These are phyloP conservation scores for Piedraia hortae DNA, from an alignment of 2,329 filamentous ascomycete species.

Conservation along the genomic window DNA sequence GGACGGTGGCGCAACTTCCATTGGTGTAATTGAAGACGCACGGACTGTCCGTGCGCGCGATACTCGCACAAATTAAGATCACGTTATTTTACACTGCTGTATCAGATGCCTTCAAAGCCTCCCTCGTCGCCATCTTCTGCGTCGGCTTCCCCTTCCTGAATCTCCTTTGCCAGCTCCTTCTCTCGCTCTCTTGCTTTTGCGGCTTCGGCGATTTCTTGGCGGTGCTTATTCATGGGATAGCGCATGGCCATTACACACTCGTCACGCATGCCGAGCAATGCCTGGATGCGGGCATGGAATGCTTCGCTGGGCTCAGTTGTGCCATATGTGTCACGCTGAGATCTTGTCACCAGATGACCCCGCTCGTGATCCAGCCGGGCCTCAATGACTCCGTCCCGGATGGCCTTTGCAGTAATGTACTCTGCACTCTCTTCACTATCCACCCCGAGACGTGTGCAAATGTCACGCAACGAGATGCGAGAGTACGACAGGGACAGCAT, in stretches of 20 bases:
- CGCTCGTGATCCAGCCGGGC: constrained; percentile 66
- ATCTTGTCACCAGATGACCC: constrained; percentile 97
- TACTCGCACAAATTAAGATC: too few relatives aligned
- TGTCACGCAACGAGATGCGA: constrained; percentile 84
- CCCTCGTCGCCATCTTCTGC: constrained; percentile 74
- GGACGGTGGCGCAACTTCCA: too few relatives aligned
- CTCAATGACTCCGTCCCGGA: constrained; percentile 90
- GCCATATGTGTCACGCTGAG: constrained; percentile 82
- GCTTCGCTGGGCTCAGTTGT: constrained; percentile 88
- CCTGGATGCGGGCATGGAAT: constrained; percentile 87
- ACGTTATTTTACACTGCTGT: too few relatives aligned
- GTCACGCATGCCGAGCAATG: constrained; percentile 75
- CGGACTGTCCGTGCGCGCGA: too few relatives aligned
- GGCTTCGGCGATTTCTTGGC: constrained; percentile 87
- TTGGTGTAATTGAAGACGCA: too few relatives aligned
- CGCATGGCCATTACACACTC: constrained; percentile 99
- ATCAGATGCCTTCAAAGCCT: constrained; percentile 90
- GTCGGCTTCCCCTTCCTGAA: constrained; percentile 88
- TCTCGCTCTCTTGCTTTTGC: constrained; percentile 94
- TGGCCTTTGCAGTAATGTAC: constrained; percentile 97
- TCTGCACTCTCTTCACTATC: constrained; percentile 93
- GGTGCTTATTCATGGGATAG: constrained; percentile 98
- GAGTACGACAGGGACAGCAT: constrained; percentile 99
- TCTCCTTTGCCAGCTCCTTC: constrained; percentile 93
- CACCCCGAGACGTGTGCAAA: constrained; percentile 79